These are phyloP conservation scores for Penicillium mononematosum DNA, from an alignment of 495 filamentous ascomycete species.

Conservation along the genomic window DNA sequence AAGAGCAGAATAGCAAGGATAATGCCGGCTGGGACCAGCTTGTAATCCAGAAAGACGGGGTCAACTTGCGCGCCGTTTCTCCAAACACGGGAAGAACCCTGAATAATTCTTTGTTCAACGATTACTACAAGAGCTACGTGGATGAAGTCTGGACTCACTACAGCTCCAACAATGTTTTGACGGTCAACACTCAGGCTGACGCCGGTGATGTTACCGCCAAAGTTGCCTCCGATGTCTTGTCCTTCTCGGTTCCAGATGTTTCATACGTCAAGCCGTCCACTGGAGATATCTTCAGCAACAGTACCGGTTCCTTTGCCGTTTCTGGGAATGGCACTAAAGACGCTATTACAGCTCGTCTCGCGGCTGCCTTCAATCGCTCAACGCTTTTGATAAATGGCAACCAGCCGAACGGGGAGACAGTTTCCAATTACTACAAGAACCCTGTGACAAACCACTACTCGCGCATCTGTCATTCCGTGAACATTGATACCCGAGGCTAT, in stretches of 20 bases:
- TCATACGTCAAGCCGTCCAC: constrained; percentile 57
- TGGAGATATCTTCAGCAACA: constrained; percentile 69
- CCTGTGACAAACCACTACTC: constrained; percentile 70
- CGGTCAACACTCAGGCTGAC: constrained; percentile 62
- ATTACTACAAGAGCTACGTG: constrained; percentile 65
- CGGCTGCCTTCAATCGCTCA: constrained; percentile 67
- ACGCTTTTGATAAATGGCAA: constrained; percentile 52
- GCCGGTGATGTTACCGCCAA: constrained; percentile 52
- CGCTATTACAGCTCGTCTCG: constrained; percentile 62
- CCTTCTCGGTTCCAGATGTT: constrained; percentile 46
- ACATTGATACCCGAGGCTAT: constrained; percentile 64
- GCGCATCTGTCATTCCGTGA: constrained; percentile 61
- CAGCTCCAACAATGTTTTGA: constrained; percentile 40
- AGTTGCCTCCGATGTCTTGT: constrained; percentile 50
- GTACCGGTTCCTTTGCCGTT: constrained; percentile 64
- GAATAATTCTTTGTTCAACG: constrained; percentile 55
- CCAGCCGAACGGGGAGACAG: constrained; percentile 51
- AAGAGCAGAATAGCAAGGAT: constrained; percentile 53
- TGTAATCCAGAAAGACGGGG: constrained; percentile 51
- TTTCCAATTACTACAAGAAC: constrained; percentile 52
- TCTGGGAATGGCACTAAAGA: constrained; percentile 46
- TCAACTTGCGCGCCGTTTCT: constrained; percentile 59
- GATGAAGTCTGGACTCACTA: constrained; percentile 64
- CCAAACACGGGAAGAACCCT: constrained; percentile 62
- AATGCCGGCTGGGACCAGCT: constrained; percentile 63